A percentile compares a stretch with the other conserved stretches of the same genome.
Evolutionary conservation across 345 rosid genomes (phyloP).

Genomic region (Gossypium rotundifolium): DNA sequence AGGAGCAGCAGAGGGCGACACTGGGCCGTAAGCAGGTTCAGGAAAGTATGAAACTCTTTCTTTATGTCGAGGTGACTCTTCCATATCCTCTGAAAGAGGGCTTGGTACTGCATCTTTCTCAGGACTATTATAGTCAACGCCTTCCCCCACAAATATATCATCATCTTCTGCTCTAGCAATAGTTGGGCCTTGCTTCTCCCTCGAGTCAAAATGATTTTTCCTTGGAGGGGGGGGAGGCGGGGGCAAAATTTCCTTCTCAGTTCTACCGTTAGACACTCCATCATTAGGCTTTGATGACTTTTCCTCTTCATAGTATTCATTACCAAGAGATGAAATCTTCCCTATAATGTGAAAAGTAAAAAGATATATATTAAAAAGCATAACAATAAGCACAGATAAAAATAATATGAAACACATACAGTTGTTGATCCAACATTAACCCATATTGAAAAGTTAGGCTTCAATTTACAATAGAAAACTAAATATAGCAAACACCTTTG

Average conservation of each 20-base stretch:
- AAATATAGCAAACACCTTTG: constrained; percentile 42
- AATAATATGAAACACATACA: background rate
- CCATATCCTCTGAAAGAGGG: constrained; percentile 97
- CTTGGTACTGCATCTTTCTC: constrained; percentile 74
- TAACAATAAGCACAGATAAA: background rate
- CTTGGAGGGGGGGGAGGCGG: constrained; percentile 69
- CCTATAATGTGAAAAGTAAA: constrained; percentile 28
- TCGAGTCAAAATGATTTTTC: constrained; percentile 40
- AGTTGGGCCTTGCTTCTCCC: constrained; percentile 49
- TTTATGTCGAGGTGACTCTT: constrained; percentile 89
- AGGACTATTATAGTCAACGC: constrained; percentile 67
- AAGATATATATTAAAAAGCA: background rate
- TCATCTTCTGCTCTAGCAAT: constrained; percentile 65
- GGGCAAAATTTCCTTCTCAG: constrained; percentile 48
- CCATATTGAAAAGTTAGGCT: background rate
- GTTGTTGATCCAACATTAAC: constrained; percentile 1
- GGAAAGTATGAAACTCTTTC: constrained; percentile 63
- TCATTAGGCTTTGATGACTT: constrained; percentile 43
- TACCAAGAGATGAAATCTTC: constrained; percentile 41
- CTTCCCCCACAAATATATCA: constrained; percentile 90
- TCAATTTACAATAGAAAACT: background rate
- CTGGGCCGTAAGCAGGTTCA: constrained; percentile 79
- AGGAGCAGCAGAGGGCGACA: constrained; percentile 64
- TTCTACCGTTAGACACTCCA: constrained; percentile 26
- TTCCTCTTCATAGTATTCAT: constrained; percentile 54